Evolutionary conservation across 2,329 filamentous ascomycete species (phyloP).

Genomic region (Ophiostoma quercus): DNA sequence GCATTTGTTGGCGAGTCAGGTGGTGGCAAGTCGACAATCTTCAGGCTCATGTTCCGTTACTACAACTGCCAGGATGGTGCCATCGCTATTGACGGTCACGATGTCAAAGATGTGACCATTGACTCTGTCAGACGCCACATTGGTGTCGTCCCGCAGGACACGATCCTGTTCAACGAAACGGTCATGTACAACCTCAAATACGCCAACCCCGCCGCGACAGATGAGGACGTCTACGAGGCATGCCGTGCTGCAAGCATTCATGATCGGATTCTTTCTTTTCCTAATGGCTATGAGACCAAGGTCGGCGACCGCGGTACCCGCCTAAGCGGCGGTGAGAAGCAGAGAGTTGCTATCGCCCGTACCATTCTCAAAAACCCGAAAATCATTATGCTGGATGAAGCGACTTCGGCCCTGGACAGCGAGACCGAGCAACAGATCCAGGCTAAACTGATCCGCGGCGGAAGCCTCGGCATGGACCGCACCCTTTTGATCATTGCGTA

Average conservation of each 20-base stretch:
- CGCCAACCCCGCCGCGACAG: slow-evolving; percentile 44
- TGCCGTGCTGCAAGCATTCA: slow-evolving; percentile 52
- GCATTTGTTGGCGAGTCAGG: slow-evolving; percentile 95
- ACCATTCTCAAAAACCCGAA: slow-evolving; percentile 65
- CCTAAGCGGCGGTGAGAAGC: slow-evolving; percentile 56
- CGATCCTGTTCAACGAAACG: slow-evolving; percentile 58
- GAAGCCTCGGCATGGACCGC: slow-evolving; percentile 68
- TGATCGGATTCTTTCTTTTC: slow-evolving; percentile 49
- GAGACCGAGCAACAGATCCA: slow-evolving; percentile 56
- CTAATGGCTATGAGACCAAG: slow-evolving; percentile 49
- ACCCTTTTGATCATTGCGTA: slow-evolving; percentile 94
- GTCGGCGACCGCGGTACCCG: slow-evolving; percentile 50
- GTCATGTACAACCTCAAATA: slow-evolving; percentile 54
- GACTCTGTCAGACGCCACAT: slow-evolving; percentile 89
- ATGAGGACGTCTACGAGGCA: slow-evolving; percentile 47
- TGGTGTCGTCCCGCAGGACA: slow-evolving; percentile 95
- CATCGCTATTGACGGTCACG: slow-evolving; percentile 77
- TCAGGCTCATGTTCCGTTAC: slow-evolving; percentile 92
- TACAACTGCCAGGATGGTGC: slow-evolving; percentile 78
- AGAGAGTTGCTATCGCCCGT: slow-evolving; percentile 56
- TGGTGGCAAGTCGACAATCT: slow-evolving; percentile 93
- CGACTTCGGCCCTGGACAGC: slow-evolving; percentile 63
- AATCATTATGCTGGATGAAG: slow-evolving; percentile 66
- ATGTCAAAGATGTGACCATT: slow-evolving; percentile 83
- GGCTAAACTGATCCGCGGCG: slow-evolving; percentile 59